A percentile compares a stretch with the other conserved stretches of the same genome.
These are phyloP conservation scores for Cryptococcus neoformans DNA, from an alignment of 1,284 basidiomycete species.

Conservation along the genomic window DNA sequence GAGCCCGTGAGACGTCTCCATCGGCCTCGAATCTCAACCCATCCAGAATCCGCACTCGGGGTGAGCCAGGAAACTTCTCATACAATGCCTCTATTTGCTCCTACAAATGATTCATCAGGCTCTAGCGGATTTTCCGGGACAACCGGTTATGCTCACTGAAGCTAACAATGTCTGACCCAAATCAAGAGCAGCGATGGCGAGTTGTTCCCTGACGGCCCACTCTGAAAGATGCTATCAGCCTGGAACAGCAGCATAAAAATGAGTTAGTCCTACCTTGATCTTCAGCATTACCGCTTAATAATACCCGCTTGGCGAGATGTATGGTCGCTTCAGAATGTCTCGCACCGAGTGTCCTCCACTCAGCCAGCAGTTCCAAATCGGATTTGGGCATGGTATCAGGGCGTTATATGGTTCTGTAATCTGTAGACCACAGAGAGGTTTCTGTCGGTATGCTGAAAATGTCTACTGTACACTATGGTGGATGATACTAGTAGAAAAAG, in stretches of 20 bases:
- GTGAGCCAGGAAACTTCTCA: constrained; percentile 73
- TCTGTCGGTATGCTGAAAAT: neutral
- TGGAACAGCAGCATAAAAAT: too few relatives aligned
- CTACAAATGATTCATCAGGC: constrained; percentile 43
- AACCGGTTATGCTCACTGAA: constrained; percentile 57
- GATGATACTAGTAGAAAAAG: neutral
- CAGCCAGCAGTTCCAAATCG: constrained; percentile 64
- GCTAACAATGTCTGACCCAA: constrained; percentile 74
- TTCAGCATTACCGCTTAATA: constrained; percentile 48
- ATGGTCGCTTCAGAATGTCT: constrained; percentile 70
- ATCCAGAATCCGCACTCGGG: constrained; percentile 75
- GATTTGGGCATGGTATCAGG: constrained; percentile 21
- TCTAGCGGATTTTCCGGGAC: neutral
- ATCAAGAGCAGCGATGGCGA: constrained; percentile 82
- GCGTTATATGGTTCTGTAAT: too few relatives aligned
- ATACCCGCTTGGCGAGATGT: constrained; percentile 59
- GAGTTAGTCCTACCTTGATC: constrained; percentile 30
- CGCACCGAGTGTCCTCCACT: constrained; percentile 64
- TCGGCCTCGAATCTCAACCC: constrained; percentile 82
- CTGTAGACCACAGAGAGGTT: neutral
- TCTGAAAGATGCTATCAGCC: constrained; percentile 50
- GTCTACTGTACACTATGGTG: neutral
- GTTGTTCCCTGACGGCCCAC: constrained; percentile 86
- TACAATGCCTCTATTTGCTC: constrained; percentile 64
- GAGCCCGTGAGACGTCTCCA: constrained; percentile 50